Evolutionary conservation across 2,329 filamentous ascomycete genomes (phyloP).

Genomic region (Coniella lustricola): DNA sequence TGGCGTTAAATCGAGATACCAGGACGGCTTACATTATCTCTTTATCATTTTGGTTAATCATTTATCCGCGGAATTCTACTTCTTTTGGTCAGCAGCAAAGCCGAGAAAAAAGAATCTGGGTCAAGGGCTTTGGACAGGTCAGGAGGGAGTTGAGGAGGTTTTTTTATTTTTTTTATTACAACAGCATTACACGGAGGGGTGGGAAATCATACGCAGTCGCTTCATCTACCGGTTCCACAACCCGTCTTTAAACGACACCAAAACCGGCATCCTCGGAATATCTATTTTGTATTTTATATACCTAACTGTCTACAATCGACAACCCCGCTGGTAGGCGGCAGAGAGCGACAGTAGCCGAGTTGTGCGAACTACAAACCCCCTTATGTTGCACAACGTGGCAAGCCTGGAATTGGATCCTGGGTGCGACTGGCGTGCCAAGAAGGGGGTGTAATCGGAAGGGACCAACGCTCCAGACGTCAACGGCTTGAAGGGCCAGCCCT

Average conservation of each 20-base stretch:
- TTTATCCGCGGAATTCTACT: neutral
- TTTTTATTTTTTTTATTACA: slow-evolving; percentile 10
- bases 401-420: too few relatives aligned
- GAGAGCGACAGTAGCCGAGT: slow-evolving; percentile 5
- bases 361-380: neutral
- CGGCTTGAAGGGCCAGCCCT: neutral
- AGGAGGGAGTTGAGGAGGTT: neutral
- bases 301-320: slow-evolving; percentile 13
- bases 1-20: slow-evolving; percentile 36
- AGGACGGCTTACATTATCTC: slow-evolving; percentile 32
- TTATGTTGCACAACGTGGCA: neutral
- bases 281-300: slow-evolving; percentile 3
- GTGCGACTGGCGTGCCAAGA: too few relatives aligned
- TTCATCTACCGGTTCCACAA: neutral
- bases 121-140: neutral
- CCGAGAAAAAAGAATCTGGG: neutral
- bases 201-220: slow-evolving; percentile 6
- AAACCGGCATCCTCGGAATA: slow-evolving; percentile 2
- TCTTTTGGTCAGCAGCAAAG: neutral
- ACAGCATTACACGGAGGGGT: too few relatives aligned
- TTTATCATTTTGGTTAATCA: neutral
- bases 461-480: too few relatives aligned
- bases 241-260: neutral
- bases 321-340: neutral
- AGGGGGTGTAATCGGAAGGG: too few relatives aligned